Evolutionary conservation across 495 filamentous ascomycete genomes (phyloP), one percentile per base, ranked within the genome.

Genomic region (Oidiodendron maius): DNA sequence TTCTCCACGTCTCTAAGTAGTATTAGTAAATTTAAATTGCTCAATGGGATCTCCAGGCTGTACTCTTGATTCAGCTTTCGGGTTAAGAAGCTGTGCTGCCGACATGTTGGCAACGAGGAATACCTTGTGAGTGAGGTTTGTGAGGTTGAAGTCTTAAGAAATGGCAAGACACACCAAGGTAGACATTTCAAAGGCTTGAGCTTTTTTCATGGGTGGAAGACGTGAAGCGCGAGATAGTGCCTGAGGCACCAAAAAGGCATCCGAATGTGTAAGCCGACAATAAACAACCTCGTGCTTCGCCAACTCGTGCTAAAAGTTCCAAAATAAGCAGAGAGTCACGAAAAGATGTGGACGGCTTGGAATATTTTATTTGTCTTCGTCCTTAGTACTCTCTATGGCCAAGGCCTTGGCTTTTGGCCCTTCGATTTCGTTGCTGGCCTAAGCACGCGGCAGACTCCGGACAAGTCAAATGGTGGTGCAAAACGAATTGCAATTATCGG

Each of bases 1-100:
- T 77, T 98, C 93, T 64, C 86, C 91, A 72, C 93, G 78, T 77
- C 93, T 80, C 89, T 95, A 68, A 21, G 34, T 32, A 32, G 16
- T 37, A 50, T 61, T 42, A 61, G 51, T 46, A 28, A 17, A 50
- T 52, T 50, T 52, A 46, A n/a, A n/a, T 50, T 48, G 41, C 37
- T 24, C 26, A 51, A 51, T 53, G 44, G 55, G 40, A 40, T 55
- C 40, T 47, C 49, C 44, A 43, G 52, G 36, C 59, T 83, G 58
- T 72, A 94, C 91, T 68, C 95, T 81, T 38, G 89, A 95, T 72
- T 98, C 93, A 59, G 93, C 93, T 71, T 97, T 97, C 26, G 91
- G 91, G 65, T 98, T 98, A 20, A 98, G 83, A 60, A 98, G 80
- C 76, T 96, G 91, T 45, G 93, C 90, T 51, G 93, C 93, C 61